Percentiles rank a stretch among this genome's conserved stretches.
Evolutionary conservation across 306 rosid species (phyloP).

Genomic region (Dryas alaskensis): DNA sequence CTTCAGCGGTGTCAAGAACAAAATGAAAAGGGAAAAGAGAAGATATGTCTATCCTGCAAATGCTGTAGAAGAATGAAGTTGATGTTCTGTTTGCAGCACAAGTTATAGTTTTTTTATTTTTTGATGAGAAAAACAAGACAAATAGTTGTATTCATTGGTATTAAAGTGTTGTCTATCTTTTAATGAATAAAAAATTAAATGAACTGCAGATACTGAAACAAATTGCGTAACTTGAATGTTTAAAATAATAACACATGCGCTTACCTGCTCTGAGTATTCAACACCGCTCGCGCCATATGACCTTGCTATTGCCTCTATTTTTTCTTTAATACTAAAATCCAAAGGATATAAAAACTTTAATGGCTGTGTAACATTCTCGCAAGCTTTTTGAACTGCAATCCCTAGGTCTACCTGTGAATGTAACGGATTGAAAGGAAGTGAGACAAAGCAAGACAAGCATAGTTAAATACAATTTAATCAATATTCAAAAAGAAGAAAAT

Average conservation of each 20-base stretch:
- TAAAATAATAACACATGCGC: conserved; percentile 1
- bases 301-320: conserved; percentile 89
- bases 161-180: neutral
- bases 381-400: conserved; percentile 78
- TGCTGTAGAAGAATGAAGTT: neutral
- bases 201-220: neutral
- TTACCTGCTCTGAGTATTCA: conserved; percentile 89
- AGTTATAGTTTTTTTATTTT: too few species aligned
- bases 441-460: neutral
- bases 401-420: conserved; percentile 81
- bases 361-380: conserved; percentile 70
- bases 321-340: conserved; percentile 72
- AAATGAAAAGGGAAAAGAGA: neutral
- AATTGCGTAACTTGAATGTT: neutral
- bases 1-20: neutral
- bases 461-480: neutral
- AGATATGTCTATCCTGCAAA: neutral
- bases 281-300: conserved; percentile 92
- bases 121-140: neutral
- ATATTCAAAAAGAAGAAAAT: neutral
- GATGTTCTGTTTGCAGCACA: conserved; percentile 7
- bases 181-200: neutral
- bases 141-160: neutral
- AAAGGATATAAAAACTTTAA: conserved; percentile 82
- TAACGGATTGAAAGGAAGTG: neutral